These are phyloP conservation scores for Aureobasidium mangrovei DNA, from an alignment of 2,329 filamentous ascomycete species.

Conservation along the genomic window DNA sequence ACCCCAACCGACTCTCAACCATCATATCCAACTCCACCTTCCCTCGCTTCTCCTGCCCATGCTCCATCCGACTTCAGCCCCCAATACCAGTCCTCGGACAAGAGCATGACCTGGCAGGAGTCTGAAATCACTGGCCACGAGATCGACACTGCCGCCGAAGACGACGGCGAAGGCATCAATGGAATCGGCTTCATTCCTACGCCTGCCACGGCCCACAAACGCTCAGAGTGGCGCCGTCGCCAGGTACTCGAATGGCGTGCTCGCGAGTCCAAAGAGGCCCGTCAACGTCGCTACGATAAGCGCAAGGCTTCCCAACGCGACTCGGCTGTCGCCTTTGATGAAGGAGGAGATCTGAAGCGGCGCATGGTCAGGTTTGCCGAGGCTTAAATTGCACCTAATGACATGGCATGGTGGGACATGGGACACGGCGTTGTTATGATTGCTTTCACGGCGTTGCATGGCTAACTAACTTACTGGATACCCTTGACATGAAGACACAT, in stretches of 20 bases:
- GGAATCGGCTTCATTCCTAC: slow-evolving; percentile 56
- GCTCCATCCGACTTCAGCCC: background rate
- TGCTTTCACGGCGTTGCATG: slow-evolving; percentile 1
- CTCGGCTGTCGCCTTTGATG: slow-evolving; percentile 9
- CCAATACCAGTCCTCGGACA: background rate
- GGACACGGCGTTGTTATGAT: background rate
- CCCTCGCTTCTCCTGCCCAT: background rate
- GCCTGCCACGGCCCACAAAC: slow-evolving; percentile 47
- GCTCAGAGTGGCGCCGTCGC: slow-evolving; percentile 47
- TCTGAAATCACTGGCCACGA: slow-evolving; percentile 54
- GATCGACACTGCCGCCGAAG: slow-evolving; percentile 39
- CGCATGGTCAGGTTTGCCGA: slow-evolving; percentile 17
- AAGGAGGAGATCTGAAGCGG: slow-evolving; percentile 12
- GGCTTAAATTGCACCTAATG: background rate
- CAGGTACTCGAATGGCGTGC: slow-evolving; percentile 52
- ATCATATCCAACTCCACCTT: background rate
- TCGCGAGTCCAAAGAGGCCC: slow-evolving; percentile 50
- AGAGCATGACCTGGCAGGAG: slow-evolving; percentile 47
- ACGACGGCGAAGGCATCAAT: slow-evolving; percentile 56
- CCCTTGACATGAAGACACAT: slow-evolving; percentile 1
- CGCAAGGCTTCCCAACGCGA: slow-evolving; percentile 26
- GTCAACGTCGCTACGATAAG: slow-evolving; percentile 47
- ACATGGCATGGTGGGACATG: background rate
- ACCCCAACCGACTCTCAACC: background rate
- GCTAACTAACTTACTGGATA: slow-evolving; percentile 4